These are phyloP conservation scores for Rusavskia elegans DNA, from an alignment of 495 filamentous ascomycete species.

Conservation along the genomic window DNA sequence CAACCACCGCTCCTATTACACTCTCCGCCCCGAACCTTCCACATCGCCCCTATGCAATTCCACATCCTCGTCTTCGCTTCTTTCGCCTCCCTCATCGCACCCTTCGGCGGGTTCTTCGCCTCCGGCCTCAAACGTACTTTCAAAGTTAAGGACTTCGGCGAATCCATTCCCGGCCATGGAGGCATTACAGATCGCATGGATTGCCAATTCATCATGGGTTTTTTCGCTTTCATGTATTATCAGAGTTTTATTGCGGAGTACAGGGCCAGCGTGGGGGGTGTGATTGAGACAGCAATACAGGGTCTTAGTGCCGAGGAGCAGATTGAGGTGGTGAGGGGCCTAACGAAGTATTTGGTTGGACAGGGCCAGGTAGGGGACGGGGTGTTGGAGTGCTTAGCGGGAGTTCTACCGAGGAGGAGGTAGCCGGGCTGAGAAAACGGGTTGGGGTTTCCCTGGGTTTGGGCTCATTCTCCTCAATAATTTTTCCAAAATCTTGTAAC, in stretches of 20 bases:
- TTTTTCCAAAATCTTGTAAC: too few relatives aligned
- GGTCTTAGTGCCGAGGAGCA: conserved; percentile 74
- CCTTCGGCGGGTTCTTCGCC: conserved; percentile 97
- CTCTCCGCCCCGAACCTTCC: conserved; percentile 28
- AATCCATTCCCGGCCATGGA: conserved; percentile 93
- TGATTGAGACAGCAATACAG: conserved; percentile 79
- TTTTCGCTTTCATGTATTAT: conserved; percentile 97
- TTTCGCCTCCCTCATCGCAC: conserved; percentile 93
- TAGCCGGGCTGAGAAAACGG: neutral
- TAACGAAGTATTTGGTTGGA: conserved; percentile 75
- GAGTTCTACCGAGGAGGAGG: conserved; percentile 1
- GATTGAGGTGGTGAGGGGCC: conserved; percentile 67
- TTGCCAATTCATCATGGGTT: conserved; percentile 99
- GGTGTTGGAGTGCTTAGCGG: conserved; percentile 23
- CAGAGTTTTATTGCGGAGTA: conserved; percentile 89
- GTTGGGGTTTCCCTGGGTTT: neutral
- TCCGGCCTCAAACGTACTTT: conserved; percentile 96
- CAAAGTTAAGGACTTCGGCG: conserved; percentile 99
- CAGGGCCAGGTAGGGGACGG: conserved; percentile 54
- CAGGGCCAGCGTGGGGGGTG: conserved; percentile 62
- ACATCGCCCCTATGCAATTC: conserved; percentile 82
- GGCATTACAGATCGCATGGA: conserved; percentile 99
- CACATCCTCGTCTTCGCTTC: conserved; percentile 82
- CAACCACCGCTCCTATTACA: conserved; percentile 43
- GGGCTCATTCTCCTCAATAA: neutral